These are phyloP conservation scores for Sporopachydermia lactativora DNA, from an alignment of 805 yeast species.

Conservation along the genomic window DNA sequence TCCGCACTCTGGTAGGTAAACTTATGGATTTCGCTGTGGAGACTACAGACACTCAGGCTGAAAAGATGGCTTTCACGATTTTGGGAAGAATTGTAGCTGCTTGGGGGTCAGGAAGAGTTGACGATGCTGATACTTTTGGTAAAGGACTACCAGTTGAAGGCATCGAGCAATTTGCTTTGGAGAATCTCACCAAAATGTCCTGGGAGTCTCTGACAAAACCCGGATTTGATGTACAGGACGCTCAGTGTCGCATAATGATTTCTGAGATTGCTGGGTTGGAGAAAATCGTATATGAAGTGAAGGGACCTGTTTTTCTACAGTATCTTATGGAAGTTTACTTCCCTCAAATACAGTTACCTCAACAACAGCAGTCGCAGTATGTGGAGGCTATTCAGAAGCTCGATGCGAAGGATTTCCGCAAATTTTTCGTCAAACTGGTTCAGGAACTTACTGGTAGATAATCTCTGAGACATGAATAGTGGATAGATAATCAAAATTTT, in stretches of 20 bases:
- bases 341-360: constrained; percentile 43
- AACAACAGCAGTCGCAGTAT: constrained; percentile 44
- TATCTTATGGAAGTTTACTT: constrained; percentile 39
- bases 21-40: constrained; percentile 54
- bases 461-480: neutral
- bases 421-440: constrained; percentile 42
- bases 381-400: constrained; percentile 39
- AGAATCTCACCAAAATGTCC: constrained; percentile 48
- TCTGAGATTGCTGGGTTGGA: constrained; percentile 62
- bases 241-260: constrained; percentile 60
- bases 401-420: constrained; percentile 54
- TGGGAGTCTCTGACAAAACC: constrained; percentile 75
- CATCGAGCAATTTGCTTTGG: constrained; percentile 54
- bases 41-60: constrained; percentile 44
- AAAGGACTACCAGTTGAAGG: constrained; percentile 42
- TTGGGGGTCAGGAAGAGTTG: constrained; percentile 52
- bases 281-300: constrained; percentile 41
- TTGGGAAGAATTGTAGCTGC: constrained; percentile 43
- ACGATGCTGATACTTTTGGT: constrained; percentile 42
- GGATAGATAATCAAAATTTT: neutral
- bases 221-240: constrained; percentile 58
- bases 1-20: constrained; percentile 48
- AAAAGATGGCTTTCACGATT: constrained; percentile 57
- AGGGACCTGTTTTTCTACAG: constrained; percentile 31
- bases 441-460: constrained; percentile 17